Evolutionary conservation across 1,284 basidiomycete species (phyloP), one percentile per base, ranked within the genome.

Genomic region (Boletus sp.): DNA sequence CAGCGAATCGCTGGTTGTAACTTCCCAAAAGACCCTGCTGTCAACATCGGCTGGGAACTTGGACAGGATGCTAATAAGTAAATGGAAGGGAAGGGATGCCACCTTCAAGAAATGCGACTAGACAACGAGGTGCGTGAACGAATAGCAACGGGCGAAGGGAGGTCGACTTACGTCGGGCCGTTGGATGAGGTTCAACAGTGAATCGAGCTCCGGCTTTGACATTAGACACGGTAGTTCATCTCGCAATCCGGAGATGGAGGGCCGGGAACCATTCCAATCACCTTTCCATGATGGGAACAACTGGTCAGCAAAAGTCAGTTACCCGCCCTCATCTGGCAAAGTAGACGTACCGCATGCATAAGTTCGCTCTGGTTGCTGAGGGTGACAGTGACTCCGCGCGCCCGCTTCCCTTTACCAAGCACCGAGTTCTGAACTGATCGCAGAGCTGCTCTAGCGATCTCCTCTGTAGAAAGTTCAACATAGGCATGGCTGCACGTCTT

Each of bases 91-190:
- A 38, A 91, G 73, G 1, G 78, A 83, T 7, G 87, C 82, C 25
- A 86, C 84, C 69, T 91, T 91, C 55, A 91, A 71, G 71, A 90
- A 91, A 62, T 88, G 88, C 25, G 86, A 82, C 86, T 89, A 55
- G 44, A 53, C 48, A 46, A 43, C 32, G 16, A 40, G 40, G 25
- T 14, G 22, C 35, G 40, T 62, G 12, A 58, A 22, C 46, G 22
- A 37, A 9, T 8, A 23, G 19, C 48, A 14, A 46, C 46, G 30
- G 26, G 41, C 44, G 44, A 41, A 44, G 36, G 25, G 6, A 33
- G 45, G 16, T n/a, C 16, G 47, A 64, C 81, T 58, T 60, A 88
- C 87, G 60, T 88, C 84, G 2, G 86, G 88, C 25, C 82, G 80
- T 54, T 78, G 77, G 57, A 91, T 82, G 33, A 91, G 74, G 53